A percentile compares a stretch with the other conserved stretches of the same genome.
Conservation (phyloP, 2,329 filamentous ascomycete genomes). For the Aschersonia sp. region DNA sequence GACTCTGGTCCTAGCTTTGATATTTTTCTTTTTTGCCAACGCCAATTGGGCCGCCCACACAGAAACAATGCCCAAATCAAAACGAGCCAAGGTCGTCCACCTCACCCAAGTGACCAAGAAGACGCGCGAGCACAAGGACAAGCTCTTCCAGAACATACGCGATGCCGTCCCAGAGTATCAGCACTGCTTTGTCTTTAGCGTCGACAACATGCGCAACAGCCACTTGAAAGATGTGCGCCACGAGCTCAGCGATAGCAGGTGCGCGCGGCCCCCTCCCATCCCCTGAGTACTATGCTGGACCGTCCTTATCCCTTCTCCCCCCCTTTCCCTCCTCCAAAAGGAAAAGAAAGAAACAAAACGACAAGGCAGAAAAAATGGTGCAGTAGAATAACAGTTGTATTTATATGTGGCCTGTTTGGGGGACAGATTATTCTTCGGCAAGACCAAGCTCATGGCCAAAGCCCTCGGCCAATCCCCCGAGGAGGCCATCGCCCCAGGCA, state of each 20-base stretch:
- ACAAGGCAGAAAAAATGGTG: no score
- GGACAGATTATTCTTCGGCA: slow-evolving; percentile 85
- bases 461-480: slow-evolving; percentile 69
- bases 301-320: no score
- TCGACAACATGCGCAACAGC: slow-evolving; percentile 97
- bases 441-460: slow-evolving; percentile 97
- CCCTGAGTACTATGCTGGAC: no score
- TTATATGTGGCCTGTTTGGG: neutral
- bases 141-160: slow-evolving; percentile 78
- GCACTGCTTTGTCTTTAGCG: slow-evolving; percentile 82
- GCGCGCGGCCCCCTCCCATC: slow-evolving; percentile 24
- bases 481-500: slow-evolving; percentile 67
- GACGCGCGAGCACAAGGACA: slow-evolving; percentile 78
- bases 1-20: no score
- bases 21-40: neutral
- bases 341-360: no score
- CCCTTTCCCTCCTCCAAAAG: neutral
- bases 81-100: slow-evolving; percentile 78
- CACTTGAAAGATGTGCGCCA: slow-evolving; percentile 83
- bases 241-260: slow-evolving; percentile 52
- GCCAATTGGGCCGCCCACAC: neutral
- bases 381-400: neutral
- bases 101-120: slow-evolving; percentile 89
- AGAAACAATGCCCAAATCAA: slow-evolving; percentile 80
- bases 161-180: slow-evolving; percentile 73